These are phyloP conservation scores for Fragaria ananassa DNA, from an alignment of 306 rosid species.

Conservation along the genomic window DNA sequence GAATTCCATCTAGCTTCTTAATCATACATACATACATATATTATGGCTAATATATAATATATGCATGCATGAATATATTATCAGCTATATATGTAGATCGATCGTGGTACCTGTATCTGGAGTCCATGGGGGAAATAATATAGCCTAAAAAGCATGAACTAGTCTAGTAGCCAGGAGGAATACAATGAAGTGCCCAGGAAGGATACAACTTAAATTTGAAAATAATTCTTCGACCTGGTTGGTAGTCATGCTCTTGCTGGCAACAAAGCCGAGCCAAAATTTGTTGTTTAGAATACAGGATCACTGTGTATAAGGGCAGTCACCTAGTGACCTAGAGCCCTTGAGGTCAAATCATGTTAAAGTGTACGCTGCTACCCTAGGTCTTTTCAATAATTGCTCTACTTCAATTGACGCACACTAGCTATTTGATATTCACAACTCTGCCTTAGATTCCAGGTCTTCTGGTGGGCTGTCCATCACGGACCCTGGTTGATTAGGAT, in stretches of 20 bases:
- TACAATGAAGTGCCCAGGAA: background rate
- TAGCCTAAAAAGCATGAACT: conserved; percentile 16
- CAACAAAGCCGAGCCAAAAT: background rate
- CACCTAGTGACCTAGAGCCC: background rate
- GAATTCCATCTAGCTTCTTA: background rate
- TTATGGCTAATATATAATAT: too few relatives aligned
- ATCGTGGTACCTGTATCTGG: conserved; percentile 66
- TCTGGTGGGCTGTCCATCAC: conserved; percentile 27
- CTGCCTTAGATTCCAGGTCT: conserved; percentile 74
- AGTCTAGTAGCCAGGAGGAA: background rate
- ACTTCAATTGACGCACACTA: background rate
- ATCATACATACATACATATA: background rate
- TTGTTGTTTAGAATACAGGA: background rate
- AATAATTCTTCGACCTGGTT: background rate
- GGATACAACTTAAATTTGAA: background rate
- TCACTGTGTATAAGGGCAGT: background rate
- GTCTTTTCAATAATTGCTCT: background rate
- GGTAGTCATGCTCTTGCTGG: conserved; percentile 2
- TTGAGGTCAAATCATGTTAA: background rate
- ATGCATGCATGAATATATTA: too few relatives aligned
- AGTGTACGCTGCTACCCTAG: background rate
- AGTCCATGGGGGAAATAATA: conserved; percentile 78
- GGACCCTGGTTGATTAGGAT: conserved; percentile 34
- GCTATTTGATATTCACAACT: conserved; percentile 45
- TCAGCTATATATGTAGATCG: too few relatives aligned